These are phyloP conservation scores for Trifolium repens DNA, from an alignment of 306 rosid genomes.

Conservation along the genomic window DNA sequence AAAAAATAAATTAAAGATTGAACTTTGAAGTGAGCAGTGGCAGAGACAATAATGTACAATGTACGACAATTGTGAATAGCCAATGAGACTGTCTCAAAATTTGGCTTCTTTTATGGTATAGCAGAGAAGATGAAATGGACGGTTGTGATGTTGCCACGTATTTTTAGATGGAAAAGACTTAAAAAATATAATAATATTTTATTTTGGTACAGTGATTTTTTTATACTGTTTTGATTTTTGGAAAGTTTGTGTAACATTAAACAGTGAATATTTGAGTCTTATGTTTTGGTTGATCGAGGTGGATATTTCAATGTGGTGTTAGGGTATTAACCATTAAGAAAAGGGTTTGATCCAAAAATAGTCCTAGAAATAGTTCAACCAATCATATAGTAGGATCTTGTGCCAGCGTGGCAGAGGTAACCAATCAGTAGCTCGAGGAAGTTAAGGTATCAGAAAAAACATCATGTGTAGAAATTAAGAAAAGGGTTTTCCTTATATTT, in stretches of 20 bases:
- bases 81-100: slow-evolving; percentile 66
- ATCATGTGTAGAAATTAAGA: not conserved
- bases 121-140: slow-evolving; percentile 60
- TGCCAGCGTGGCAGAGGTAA: slow-evolving; percentile 64
- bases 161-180: slow-evolving; percentile 54
- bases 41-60: slow-evolving; percentile 39
- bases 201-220: not conserved
- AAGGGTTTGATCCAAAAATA: slow-evolving; percentile 33
- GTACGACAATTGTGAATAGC: slow-evolving; percentile 52
- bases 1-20: slow-evolving; percentile 39
- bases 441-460: slow-evolving; percentile 77
- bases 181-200: slow-evolving; percentile 19
- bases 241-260: slow-evolving; percentile 5
- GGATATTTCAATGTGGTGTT: slow-evolving; percentile 41
- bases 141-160: slow-evolving; percentile 61
- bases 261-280: slow-evolving; percentile 14
- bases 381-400: slow-evolving; percentile 61
- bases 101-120: slow-evolving; percentile 49
- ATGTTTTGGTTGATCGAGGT: slow-evolving; percentile 42
- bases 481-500: not conserved
- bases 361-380: slow-evolving; percentile 59
- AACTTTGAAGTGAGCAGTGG: slow-evolving; percentile 44
- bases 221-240: slow-evolving; percentile 7
- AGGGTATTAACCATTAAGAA: slow-evolving; percentile 56
- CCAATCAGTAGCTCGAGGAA: slow-evolving; percentile 91